Evolutionary conservation across 2,329 filamentous ascomycete genomes (phyloP).

Genomic region (Calonectria henricotiae): DNA sequence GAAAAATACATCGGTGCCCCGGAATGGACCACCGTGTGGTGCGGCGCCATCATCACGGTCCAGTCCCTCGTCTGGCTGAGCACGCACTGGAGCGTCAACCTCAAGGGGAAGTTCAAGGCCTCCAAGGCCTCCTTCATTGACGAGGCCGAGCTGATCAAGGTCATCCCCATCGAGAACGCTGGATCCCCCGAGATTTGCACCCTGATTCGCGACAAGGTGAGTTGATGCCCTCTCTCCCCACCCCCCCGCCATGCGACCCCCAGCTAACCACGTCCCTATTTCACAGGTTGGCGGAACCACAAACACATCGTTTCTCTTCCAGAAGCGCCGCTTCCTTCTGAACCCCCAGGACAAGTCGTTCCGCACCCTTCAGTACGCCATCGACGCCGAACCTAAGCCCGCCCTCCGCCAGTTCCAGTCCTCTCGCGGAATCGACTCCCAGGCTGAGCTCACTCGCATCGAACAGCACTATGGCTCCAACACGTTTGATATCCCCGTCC

Average conservation of each 20-base stretch:
- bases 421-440: slow-evolving; percentile 81
- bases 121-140: slow-evolving; percentile 79
- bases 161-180: slow-evolving; percentile 91
- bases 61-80: slow-evolving; percentile 95
- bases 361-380: slow-evolving; percentile 84
- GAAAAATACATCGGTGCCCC: slow-evolving; percentile 92
- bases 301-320: slow-evolving; percentile 92
- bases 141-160: slow-evolving; percentile 89
- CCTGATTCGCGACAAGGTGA: slow-evolving; percentile 81
- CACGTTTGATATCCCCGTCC: slow-evolving; percentile 97
- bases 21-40: slow-evolving; percentile 99
- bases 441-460: slow-evolving; percentile 83
- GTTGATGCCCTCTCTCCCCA: slow-evolving; percentile 26
- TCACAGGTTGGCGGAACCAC: slow-evolving; percentile 78
- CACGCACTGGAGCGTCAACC: slow-evolving; percentile 97
- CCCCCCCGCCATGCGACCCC: slow-evolving; percentile 28
- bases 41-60: slow-evolving; percentile 87
- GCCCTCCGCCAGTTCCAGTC: slow-evolving; percentile 84
- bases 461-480: slow-evolving; percentile 97
- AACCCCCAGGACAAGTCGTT: slow-evolving; percentile 81
- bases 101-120: slow-evolving; percentile 87
- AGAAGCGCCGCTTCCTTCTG: slow-evolving; percentile 97
- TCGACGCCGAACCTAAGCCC: slow-evolving; percentile 90
- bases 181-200: slow-evolving; percentile 90
- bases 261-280: slow-evolving; percentile 31